phyloP scores from a whole-genome alignment of 2,329 filamentous ascomycete genomes.

The Dactylellina leptospora region DNA sequence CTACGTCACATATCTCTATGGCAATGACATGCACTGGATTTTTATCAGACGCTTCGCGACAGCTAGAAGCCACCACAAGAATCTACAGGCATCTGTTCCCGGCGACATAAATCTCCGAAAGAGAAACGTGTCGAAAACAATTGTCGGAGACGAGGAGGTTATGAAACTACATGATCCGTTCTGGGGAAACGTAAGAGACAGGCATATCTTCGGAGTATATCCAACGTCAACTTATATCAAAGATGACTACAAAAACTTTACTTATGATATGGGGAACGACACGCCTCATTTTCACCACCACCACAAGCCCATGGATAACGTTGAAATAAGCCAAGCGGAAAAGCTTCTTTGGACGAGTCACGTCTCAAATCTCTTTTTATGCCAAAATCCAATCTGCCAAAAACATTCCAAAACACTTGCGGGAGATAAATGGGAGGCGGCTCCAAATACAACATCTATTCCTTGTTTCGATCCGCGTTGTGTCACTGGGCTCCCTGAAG shows the following conservation, averaged over 20 bases:
- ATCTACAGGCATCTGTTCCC: constrained; percentile 3
- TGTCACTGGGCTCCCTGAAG: constrained; percentile 14
- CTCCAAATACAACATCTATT: constrained; percentile 10
- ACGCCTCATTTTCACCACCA: constrained; percentile 50
- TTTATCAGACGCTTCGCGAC: constrained; percentile 35
- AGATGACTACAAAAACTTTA: background rate
- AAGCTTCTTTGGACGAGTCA: constrained; percentile 15
- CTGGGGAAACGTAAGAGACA: background rate
- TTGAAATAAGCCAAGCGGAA: background rate
- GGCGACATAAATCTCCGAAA: constrained; percentile 5
- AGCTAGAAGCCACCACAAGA: background rate
- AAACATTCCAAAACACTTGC: background rate
- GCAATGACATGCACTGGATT: constrained; percentile 32
- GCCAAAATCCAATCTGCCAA: constrained; percentile 36
- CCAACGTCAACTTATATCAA: constrained; percentile 4
- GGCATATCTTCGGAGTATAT: background rate
- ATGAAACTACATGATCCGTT: background rate
- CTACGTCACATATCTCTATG: constrained; percentile 35
- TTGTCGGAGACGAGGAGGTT: background rate
- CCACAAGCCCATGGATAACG: constrained; percentile 4
- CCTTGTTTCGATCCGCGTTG: constrained; percentile 22
- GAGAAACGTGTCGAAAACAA: background rate
- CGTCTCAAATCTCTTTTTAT: constrained; percentile 8
- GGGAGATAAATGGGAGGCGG: background rate
- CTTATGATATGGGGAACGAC: constrained; percentile 20